Percentiles rank a stretch among this genome's conserved stretches.
phyloP scores from a whole-genome alignment of 1,284 basidiomycete species.

The Rugiboletus extremiorientalis region DNA sequence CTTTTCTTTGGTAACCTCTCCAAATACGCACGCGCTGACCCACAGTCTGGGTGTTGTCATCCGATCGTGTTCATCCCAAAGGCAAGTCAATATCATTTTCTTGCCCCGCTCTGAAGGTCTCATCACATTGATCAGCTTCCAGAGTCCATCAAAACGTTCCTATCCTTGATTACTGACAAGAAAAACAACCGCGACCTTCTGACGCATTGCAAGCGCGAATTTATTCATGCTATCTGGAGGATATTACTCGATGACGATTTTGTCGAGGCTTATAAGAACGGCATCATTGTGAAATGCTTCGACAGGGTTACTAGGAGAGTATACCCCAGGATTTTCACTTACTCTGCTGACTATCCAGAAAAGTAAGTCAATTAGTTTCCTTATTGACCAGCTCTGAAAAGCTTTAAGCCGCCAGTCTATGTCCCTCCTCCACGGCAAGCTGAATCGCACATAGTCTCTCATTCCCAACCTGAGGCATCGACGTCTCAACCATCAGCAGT shows the following conservation, averaged over 20 bases:
- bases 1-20: too few relatives aligned
- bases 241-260: too few relatives aligned
- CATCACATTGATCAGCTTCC: too few relatives aligned
- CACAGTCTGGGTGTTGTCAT: background rate
- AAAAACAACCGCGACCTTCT: conserved; percentile 1
- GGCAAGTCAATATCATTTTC: background rate
- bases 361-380: too few relatives aligned
- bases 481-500: too few relatives aligned
- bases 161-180: background rate
- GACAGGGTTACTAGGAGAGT: background rate
- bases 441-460: too few relatives aligned
- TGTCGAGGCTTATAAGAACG: conserved; percentile 20
- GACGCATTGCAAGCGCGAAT: conserved; percentile 23
- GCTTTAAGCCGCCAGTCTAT: too few relatives aligned
- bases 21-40: background rate
- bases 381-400: too few relatives aligned
- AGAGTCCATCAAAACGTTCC: background rate
- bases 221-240: too few relatives aligned
- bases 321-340: background rate
- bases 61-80: conserved; percentile 2
- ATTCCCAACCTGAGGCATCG: too few relatives aligned
- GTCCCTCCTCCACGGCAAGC: too few relatives aligned
- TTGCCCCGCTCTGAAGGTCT: too few relatives aligned
- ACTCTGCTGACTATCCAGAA: background rate
- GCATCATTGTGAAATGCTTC: conserved; percentile 14